Evolutionary conservation across 1,139 yeast genomes (phyloP).

Genomic region (Arxiozyma heterogenica): DNA sequence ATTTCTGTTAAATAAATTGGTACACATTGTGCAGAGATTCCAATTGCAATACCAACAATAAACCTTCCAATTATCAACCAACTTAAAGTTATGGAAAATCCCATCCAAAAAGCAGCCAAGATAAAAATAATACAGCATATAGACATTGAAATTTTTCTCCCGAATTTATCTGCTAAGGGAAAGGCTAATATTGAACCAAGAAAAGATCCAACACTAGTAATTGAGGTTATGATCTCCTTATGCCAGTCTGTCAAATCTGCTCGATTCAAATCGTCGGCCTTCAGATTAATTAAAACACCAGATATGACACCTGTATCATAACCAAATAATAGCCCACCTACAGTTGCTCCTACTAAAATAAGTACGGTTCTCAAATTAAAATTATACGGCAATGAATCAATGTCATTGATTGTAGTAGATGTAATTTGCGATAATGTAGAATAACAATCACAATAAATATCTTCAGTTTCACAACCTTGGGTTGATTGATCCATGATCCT

Average conservation of each 20-base stretch:
- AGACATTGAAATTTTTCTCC: slow-evolving; percentile 34
- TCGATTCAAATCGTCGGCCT: slow-evolving; percentile 29
- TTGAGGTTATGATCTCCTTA: slow-evolving; percentile 36
- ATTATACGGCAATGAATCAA: slow-evolving; percentile 23
- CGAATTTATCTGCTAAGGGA: slow-evolving; percentile 30
- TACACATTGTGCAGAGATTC: slow-evolving; percentile 37
- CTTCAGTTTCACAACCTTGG: slow-evolving; percentile 13
- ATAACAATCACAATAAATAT: slow-evolving; percentile 25
- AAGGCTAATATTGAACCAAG: slow-evolving; percentile 37
- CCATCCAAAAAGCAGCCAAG: slow-evolving; percentile 34
- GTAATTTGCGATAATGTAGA: slow-evolving; percentile 26
- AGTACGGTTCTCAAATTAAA: slow-evolving; percentile 15
- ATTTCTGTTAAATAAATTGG: slow-evolving; percentile 38
- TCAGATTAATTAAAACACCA: slow-evolving; percentile 35
- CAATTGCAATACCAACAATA: slow-evolving; percentile 37
- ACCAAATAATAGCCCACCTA: slow-evolving; percentile 37
- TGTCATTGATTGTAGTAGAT: slow-evolving; percentile 21
- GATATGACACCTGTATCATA: slow-evolving; percentile 39
- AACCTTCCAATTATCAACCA: slow-evolving; percentile 33
- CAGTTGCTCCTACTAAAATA: slow-evolving; percentile 27
- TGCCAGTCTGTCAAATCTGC: slow-evolving; percentile 25
- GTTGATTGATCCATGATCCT: neutral
- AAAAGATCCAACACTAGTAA: slow-evolving; percentile 37
- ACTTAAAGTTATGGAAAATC: slow-evolving; percentile 25
- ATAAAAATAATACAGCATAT: slow-evolving; percentile 34